phyloP scores from a whole-genome alignment of 352 stramenopile genomes.

The Achlya hypogyna region DNA sequence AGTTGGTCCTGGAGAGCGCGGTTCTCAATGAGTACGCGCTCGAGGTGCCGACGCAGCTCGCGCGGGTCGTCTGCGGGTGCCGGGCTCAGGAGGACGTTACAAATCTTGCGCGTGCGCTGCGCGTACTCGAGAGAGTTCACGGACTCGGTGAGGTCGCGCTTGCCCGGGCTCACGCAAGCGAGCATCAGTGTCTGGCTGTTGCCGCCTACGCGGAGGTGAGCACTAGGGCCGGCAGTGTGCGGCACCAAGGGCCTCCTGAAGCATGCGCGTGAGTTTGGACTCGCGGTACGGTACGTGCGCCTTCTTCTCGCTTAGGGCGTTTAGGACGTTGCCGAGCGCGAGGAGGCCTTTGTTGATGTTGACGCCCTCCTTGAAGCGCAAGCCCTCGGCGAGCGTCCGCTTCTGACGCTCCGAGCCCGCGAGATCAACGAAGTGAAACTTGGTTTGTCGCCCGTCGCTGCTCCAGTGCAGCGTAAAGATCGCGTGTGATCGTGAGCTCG shows the following conservation, averaged over 20 bases:
- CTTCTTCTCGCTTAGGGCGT: slow-evolving; percentile 72
- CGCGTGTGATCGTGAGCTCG: slow-evolving; percentile 78
- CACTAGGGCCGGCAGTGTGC: not conserved
- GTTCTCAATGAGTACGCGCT: not conserved
- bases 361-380: slow-evolving; percentile 84
- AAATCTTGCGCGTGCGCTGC: slow-evolving; percentile 96
- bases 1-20: not conserved
- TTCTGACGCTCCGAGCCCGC: slow-evolving; percentile 90
- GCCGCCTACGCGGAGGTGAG: slow-evolving; percentile 29
- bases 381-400: slow-evolving; percentile 74
- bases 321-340: slow-evolving; percentile 94
- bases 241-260: slow-evolving; percentile 72
- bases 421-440: slow-evolving; percentile 95
- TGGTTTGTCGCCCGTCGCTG: slow-evolving; percentile 48
- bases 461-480: slow-evolving; percentile 81
- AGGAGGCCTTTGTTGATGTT: slow-evolving; percentile 94
- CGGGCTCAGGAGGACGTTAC: slow-evolving; percentile 93
- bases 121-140: slow-evolving; percentile 93
- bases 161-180: slow-evolving; percentile 62
- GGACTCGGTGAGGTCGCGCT: slow-evolving; percentile 88
- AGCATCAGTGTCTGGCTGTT: slow-evolving; percentile 91
- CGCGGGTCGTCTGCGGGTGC: slow-evolving; percentile 53
- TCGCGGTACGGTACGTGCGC: slow-evolving; percentile 83
- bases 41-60: slow-evolving; percentile 60
- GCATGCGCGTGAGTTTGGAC: slow-evolving; percentile 83